Evolutionary conservation across 2,329 filamentous ascomycete species (phyloP), one percentile per base, ranked within the genome.

Genomic region (Talaromyces islandicus): DNA sequence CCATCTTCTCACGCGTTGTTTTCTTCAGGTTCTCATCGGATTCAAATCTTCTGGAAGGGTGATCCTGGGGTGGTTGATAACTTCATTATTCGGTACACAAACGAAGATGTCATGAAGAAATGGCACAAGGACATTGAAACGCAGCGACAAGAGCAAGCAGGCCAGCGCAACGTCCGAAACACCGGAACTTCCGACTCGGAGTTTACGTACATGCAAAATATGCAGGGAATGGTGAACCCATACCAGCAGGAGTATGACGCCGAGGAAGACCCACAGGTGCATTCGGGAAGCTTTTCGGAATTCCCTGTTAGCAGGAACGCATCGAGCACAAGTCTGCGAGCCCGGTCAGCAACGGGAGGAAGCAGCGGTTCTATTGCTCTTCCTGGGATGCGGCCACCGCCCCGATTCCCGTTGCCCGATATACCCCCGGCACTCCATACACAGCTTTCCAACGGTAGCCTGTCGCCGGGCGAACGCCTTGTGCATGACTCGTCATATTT

Each of bases 1-100:
- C 25, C 51, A 1, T 48, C 58, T 14, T 59, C 27, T 27, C 30
- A 54, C 12, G 10, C 25, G 29, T 50, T 48, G 51, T 38, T 19
- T 10, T n/a, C n/a, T 56, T 11, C 68, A 94, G 92, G 91, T 54
- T 93, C 91, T 11, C 96, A 97, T 72, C 93, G 90, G 2, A 90
- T 97, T 62, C 93, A 97, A 71, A 97, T 99, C 59, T 97, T 92
- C 83, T 99, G 94, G 94, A 97, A 94, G 76, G 93, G 93, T 35
- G 93, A 97, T 65, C 91, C 92, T 0, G 91, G 91, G 4, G 91
- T 97, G 30, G 92, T 97, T 32, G 93, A 99, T 72, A 96, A 95
- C 70, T 97, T 99, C 73, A 88, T 93, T 68, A 96, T 99, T 71
- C 90, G 91, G 66, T 97, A 97, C 74, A 83, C 85, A 56, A 94